phyloP scores from a whole-genome alignment of 176 grass and related monocot genomes.

The Hordeum vulgare region MorexV3_pseudomolecules_assembly NC_058518.1:305846357-305846856 shows the following conservation, averaged over 20 bases:
- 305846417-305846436: background rate
- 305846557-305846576: background rate
- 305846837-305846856: too few species aligned
- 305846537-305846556: background rate
- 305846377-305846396: background rate
- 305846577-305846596: background rate
- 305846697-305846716: background rate
- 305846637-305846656: background rate
- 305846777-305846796: too few species aligned
- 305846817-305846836: too few species aligned
- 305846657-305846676: background rate
- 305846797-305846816: too few species aligned
- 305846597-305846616: background rate
- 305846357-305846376: background rate
- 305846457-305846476: background rate
- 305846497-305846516: background rate
- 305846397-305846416: background rate
- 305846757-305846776: too few species aligned
- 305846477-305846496: background rate
- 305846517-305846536: background rate
- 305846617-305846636: background rate
- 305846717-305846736: slow-evolving; percentile 6
- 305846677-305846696: background rate
- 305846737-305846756: too few species aligned
- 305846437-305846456: background rate